phyloP scores from a whole-genome alignment of 2,329 filamentous ascomycete species.

The Ceratocystis eucalypticola region DNA sequence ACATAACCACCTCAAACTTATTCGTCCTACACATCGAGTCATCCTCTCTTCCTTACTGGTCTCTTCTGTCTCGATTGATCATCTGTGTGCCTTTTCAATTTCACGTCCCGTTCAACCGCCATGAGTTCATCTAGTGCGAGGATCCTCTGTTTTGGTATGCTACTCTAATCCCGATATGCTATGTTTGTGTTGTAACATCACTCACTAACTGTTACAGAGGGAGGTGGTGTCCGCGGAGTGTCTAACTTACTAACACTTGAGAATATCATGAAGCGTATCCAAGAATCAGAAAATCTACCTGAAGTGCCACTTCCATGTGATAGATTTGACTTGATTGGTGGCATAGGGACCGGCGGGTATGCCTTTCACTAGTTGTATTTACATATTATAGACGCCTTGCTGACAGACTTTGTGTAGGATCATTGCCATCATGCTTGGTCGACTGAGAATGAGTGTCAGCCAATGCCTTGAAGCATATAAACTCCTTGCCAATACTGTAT shows the following conservation, averaged over 20 bases:
- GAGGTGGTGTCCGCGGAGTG: conserved; percentile 23
- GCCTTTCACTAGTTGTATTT: background rate
- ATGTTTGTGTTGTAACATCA: too few species aligned
- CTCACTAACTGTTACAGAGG: conserved; percentile 17
- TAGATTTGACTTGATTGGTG: conserved; percentile 25
- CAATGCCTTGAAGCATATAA: background rate
- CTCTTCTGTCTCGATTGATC: too few species aligned
- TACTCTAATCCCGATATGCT: too few species aligned
- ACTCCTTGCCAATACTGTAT: background rate
- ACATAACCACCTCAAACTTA: too few species aligned
- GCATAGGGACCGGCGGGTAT: conserved; percentile 25
- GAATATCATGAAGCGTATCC: conserved; percentile 11
- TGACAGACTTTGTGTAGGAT: background rate
- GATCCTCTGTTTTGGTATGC: too few species aligned
- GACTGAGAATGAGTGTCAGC: background rate
- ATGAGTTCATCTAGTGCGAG: too few species aligned
- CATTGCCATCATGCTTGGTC: background rate
- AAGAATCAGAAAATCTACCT: conserved; percentile 16
- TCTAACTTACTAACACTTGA: conserved; percentile 24
- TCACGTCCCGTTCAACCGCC: too few species aligned
- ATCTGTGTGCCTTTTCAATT: too few species aligned
- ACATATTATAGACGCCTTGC: too few species aligned
- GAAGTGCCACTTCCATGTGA: conserved; percentile 23
- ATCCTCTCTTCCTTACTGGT: too few species aligned
- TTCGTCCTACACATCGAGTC: too few species aligned